These are phyloP conservation scores for Metschnikowia shivogae DNA, from an alignment of 805 yeast species.

Conservation along the genomic window DNA sequence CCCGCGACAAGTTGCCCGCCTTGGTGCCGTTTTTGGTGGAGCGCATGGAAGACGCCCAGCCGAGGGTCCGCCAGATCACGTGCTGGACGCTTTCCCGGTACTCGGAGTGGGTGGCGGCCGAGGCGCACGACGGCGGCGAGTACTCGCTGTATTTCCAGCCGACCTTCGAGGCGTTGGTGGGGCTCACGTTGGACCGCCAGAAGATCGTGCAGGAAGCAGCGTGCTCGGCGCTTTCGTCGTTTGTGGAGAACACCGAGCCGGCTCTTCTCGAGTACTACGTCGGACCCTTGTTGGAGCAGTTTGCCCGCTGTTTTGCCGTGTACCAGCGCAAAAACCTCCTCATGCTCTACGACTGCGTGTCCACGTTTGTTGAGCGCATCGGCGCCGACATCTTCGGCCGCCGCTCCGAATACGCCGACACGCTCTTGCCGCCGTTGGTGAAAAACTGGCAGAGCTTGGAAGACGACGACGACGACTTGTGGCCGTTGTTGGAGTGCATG, in stretches of 20 bases:
- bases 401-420: constrained; percentile 53
- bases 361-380: constrained; percentile 78
- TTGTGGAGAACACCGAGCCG: constrained; percentile 72
- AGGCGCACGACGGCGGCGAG: constrained; percentile 57
- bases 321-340: constrained; percentile 83
- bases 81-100: constrained; percentile 95
- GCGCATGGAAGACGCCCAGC: constrained; percentile 66
- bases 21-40: constrained; percentile 83
- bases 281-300: constrained; percentile 63
- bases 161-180: constrained; percentile 71
- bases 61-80: constrained; percentile 85
- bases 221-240: constrained; percentile 78
- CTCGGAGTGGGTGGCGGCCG: constrained; percentile 73
- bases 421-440: constrained; percentile 76
- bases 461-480: constrained; percentile 79
- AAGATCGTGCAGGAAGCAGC: constrained; percentile 96
- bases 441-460: constrained; percentile 70
- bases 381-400: constrained; percentile 52
- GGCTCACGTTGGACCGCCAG: constrained; percentile 73
- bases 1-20: constrained; percentile 69
- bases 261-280: constrained; percentile 57
- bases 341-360: constrained; percentile 84
- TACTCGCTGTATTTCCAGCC: constrained; percentile 69
- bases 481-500: constrained; percentile 92
- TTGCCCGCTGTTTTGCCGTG: constrained; percentile 65